Conservation (phyloP, 192 early-diverging fungal genomes). For the Podochytrium sp. region DNA sequence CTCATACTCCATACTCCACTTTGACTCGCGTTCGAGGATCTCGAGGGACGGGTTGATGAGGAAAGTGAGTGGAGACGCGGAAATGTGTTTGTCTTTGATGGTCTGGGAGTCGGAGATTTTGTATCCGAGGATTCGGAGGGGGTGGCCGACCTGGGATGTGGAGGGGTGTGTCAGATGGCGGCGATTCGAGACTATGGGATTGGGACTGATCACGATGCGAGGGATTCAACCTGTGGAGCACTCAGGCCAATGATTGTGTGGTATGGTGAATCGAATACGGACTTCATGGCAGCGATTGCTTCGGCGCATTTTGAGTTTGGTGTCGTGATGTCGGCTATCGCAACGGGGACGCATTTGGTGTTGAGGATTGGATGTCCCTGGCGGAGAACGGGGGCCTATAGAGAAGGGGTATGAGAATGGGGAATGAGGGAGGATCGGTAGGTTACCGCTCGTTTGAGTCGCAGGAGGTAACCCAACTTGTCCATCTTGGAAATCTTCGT, state of each 20-base stretch:
- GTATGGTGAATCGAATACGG: constrained; percentile 44
- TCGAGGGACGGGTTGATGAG: constrained; percentile 51
- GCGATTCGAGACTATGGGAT: background rate
- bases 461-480: constrained; percentile 5
- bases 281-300: constrained; percentile 31
- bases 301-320: background rate
- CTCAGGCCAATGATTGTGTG: constrained; percentile 47
- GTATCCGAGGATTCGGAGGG: constrained; percentile 50
- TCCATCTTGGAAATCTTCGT: constrained; percentile 12
- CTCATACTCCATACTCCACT: constrained; percentile 48
- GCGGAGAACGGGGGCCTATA: constrained; percentile 12
- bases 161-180: background rate
- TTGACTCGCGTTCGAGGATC: constrained; percentile 25
- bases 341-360: background rate
- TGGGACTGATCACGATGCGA: background rate
- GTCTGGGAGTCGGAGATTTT: constrained; percentile 31
- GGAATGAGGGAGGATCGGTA: background rate
- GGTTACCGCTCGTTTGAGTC: constrained; percentile 25
- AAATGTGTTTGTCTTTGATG: constrained; percentile 22
- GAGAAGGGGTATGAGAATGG: background rate
- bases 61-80: constrained; percentile 41
- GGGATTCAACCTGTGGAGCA: constrained; percentile 41
- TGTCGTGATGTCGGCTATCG: background rate
- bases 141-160: constrained; percentile 38
- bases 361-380: constrained; percentile 31